Evolutionary conservation across 345 rosid species (phyloP).

Genomic region (Syzygium grande): DNA sequence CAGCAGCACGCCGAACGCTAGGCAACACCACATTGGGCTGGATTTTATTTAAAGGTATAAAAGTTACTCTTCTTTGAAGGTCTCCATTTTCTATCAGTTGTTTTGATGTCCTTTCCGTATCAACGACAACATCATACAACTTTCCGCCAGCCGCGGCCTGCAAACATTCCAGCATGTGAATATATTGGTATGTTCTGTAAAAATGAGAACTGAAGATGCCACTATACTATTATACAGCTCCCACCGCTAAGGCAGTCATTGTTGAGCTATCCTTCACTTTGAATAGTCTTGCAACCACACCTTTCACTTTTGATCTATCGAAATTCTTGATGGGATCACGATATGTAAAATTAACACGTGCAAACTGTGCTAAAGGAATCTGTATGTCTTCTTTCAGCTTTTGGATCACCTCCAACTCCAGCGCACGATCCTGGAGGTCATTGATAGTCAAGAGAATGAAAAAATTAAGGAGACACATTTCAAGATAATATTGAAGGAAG

Average conservation of each 20-base stretch:
- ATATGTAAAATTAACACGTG: conserved; percentile 80
- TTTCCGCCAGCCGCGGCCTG: conserved; percentile 95
- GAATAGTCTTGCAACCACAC: conserved; percentile 88
- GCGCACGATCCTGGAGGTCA: conserved; percentile 55
- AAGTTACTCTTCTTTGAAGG: conserved; percentile 85
- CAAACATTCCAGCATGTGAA: neutral
- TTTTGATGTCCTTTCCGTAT: conserved; percentile 85
- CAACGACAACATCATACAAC: conserved; percentile 85
- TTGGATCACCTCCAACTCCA: conserved; percentile 58
- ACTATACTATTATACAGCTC: neutral
- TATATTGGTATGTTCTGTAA: neutral
- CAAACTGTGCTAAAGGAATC: conserved; percentile 57
- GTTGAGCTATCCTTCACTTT: conserved; percentile 75
- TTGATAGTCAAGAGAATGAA: too few relatives aligned
- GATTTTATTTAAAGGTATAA: conserved; percentile 89
- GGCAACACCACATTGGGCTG: conserved; percentile 43
- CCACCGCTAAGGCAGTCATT: conserved; percentile 92
- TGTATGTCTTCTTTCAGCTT: conserved; percentile 73
- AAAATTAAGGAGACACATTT: neutral
- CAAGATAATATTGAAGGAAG: conserved; percentile 1
- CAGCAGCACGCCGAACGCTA: conserved; percentile 66
- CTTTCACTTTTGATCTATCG: conserved; percentile 92
- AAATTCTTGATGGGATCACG: conserved; percentile 81
- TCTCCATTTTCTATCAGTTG: conserved; percentile 91
- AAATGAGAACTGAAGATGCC: neutral